phyloP scores from a whole-genome alignment of 306 rosid genomes.

The Castanopsis chinensis region DNA sequence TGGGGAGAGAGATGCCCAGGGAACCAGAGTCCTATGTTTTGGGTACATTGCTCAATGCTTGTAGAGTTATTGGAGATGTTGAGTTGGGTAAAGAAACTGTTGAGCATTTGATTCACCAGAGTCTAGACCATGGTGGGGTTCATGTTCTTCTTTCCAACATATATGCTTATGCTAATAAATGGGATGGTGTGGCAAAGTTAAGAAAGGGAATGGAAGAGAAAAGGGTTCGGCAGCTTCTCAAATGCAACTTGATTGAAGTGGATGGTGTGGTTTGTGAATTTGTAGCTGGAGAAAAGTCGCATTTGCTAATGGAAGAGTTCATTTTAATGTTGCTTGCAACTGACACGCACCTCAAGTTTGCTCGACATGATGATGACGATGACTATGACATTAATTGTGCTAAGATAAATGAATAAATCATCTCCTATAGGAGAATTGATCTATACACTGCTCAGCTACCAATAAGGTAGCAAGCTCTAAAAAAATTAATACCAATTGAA shows the following conservation, averaged over 20 bases:
- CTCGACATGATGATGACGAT: conserved; percentile 9
- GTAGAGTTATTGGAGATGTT: conserved; percentile 38
- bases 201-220: conserved; percentile 39
- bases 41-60: conserved; percentile 50
- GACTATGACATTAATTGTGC: neutral
- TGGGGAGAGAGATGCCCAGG: conserved; percentile 37
- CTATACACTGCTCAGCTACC: neutral
- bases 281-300: conserved; percentile 35
- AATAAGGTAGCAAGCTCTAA: too few species aligned
- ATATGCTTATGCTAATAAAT: conserved; percentile 35
- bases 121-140: conserved; percentile 39
- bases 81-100: conserved; percentile 35
- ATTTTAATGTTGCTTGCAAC: conserved; percentile 15
- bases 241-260: conserved; percentile 41
- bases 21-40: conserved; percentile 35
- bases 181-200: conserved; percentile 33
- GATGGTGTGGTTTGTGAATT: conserved; percentile 37
- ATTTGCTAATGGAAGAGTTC: conserved; percentile 25
- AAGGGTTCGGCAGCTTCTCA: conserved; percentile 31
- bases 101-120: conserved; percentile 24
- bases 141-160: conserved; percentile 42
- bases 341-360: conserved; percentile 32
- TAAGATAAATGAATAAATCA: neutral
- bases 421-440: neutral
- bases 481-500: too few species aligned